These are phyloP conservation scores for Madurella mycetomatis DNA, from an alignment of 2,329 filamentous ascomycete species.

Conservation along the genomic window DNA sequence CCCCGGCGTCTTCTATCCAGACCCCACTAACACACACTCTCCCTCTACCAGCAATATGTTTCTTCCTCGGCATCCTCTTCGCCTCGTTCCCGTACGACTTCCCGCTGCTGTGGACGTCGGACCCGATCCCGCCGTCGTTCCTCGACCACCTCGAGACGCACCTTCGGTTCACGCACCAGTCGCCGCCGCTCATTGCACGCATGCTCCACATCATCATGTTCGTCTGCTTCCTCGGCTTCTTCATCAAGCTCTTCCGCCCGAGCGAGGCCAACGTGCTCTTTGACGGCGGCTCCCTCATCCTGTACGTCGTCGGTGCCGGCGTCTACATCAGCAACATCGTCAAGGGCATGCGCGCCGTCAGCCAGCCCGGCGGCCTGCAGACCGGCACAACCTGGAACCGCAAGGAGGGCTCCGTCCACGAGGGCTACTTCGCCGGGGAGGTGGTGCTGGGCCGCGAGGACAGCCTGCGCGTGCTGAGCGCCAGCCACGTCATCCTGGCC, in stretches of 20 bases:
- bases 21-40: slow-evolving; percentile 8
- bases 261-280: slow-evolving; percentile 95
- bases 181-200: slow-evolving; percentile 85
- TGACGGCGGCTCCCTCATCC: slow-evolving; percentile 73
- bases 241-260: slow-evolving; percentile 91
- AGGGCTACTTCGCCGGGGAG: slow-evolving; percentile 50
- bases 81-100: slow-evolving; percentile 95
- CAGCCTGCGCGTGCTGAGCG: slow-evolving; percentile 81
- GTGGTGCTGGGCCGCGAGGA: slow-evolving; percentile 78
- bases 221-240: slow-evolving; percentile 80
- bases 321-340: slow-evolving; percentile 97
- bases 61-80: slow-evolving; percentile 98
- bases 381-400: neutral
- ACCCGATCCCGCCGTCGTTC: slow-evolving; percentile 61
- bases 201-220: slow-evolving; percentile 91
- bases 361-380: slow-evolving; percentile 27
- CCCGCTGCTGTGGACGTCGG: slow-evolving; percentile 75
- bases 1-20: slow-evolving; percentile 18
- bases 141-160: slow-evolving; percentile 84
- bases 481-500: slow-evolving; percentile 93
- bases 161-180: slow-evolving; percentile 84
- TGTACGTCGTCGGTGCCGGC: slow-evolving; percentile 81
- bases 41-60: slow-evolving; percentile 69
- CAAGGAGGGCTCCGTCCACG: slow-evolving; percentile 24
- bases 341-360: slow-evolving; percentile 84